phyloP scores from a whole-genome alignment of 495 filamentous ascomycete species.

The Xylaria cubensis region DNA sequence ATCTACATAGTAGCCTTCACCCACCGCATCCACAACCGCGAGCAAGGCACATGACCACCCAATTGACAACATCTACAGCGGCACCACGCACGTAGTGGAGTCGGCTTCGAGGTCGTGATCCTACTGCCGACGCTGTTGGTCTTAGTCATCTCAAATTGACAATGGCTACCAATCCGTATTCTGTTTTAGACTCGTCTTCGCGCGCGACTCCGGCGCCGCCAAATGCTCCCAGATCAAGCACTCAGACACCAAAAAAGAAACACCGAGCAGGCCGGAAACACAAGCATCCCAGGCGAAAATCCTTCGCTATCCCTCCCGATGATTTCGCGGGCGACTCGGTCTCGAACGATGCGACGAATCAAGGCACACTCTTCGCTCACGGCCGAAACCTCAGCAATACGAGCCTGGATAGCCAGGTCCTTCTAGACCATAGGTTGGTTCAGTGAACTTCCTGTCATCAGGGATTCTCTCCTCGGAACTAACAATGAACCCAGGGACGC shows the following conservation, averaged over 20 bases:
- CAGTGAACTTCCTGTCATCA: background rate
- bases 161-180: conserved; percentile 42
- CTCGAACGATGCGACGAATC: conserved; percentile 42
- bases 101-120: background rate
- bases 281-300: conserved; percentile 67
- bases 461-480: background rate
- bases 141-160: background rate
- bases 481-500: conserved; percentile 62
- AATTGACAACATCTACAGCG: background rate
- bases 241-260: conserved; percentile 44
- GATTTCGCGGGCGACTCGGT: conserved; percentile 48
- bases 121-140: background rate
- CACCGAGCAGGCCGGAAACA: conserved; percentile 61
- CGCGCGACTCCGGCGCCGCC: conserved; percentile 26
- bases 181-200: conserved; percentile 34
- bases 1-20: too few relatives aligned
- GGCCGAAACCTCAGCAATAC: conserved; percentile 72
- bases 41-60: background rate
- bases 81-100: background rate
- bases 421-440: conserved; percentile 87
- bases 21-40: background rate
- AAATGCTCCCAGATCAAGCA: conserved; percentile 31
- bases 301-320: conserved; percentile 62
- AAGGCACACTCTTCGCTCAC: conserved; percentile 63
- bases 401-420: conserved; percentile 79